Evolutionary conservation across 177 flowering plant species (phyloP).

Genomic region (Tripterygium wilfordii): DNA sequence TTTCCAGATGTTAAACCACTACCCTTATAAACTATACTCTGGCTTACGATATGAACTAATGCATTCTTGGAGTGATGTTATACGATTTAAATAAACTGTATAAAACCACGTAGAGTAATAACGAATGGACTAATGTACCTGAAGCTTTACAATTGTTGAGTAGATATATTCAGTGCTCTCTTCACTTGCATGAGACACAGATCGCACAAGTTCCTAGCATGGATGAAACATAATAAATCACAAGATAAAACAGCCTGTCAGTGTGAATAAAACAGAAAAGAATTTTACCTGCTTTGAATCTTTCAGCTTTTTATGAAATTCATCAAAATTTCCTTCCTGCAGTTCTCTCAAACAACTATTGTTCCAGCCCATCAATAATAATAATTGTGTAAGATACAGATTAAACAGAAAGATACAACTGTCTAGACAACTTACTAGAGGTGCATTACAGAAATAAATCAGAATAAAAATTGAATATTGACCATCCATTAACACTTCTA

Average conservation of each 20-base stretch:
- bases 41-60: too few relatives aligned
- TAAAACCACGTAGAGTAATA: too few relatives aligned
- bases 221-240: constrained; percentile 1
- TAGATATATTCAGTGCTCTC: constrained; percentile 83
- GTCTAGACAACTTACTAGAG: too few relatives aligned
- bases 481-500: too few relatives aligned
- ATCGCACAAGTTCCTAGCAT: constrained; percentile 69
- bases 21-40: too few relatives aligned
- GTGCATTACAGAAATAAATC: too few relatives aligned
- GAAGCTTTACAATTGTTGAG: constrained; percentile 75
- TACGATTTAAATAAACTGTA: too few relatives aligned
- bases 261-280: neutral
- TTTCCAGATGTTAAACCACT: too few relatives aligned
- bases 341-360: constrained; percentile 80
- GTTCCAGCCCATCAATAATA: constrained; percentile 9
- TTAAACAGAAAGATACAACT: neutral
- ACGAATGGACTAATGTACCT: too few relatives aligned
- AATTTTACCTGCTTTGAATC: constrained; percentile 70
- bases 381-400: neutral
- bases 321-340: constrained; percentile 69
- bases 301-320: constrained; percentile 49
- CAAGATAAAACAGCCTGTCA: neutral
- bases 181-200: constrained; percentile 73
- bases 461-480: too few relatives aligned
- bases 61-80: too few relatives aligned